Base-by-base conservation (phyloP, 371 early-diverging fungal genomes). In the Rhizomucor miehei region DNA sequence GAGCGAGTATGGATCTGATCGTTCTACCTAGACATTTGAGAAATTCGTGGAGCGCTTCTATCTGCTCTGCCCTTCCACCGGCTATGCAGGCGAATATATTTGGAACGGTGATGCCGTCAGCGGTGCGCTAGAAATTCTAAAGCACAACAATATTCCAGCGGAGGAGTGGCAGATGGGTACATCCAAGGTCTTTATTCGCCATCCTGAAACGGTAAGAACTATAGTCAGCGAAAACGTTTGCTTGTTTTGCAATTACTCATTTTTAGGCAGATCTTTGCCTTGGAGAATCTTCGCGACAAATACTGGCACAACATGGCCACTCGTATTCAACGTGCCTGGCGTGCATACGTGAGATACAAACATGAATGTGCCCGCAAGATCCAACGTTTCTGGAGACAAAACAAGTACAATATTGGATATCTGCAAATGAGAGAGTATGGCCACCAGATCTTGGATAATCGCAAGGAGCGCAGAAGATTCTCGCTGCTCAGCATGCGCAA, bases 271-370 rank as follows among this genome's bases (percentile, higher is more conserved):
- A 85, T 98, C 25, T 97, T 94, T 75, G 86, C 93, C 0, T 78
- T 97, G 0, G 98, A 98, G 71, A 89, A 86, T 57, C 69, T 89
- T 61, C 88, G 98, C 43, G 98, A 98, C 56, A 87, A 89, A 41
- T 96, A 97, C 78, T 98, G 93, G 90, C 94, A 98, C 65, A 88
- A 83, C 59, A 97, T 93, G 89, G 98, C 98, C 1, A 87, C 86
- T 21, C 87, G 93, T 60, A 97, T 98, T 60, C 98, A 98, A 68
- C 79, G 92, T 24, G 91, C 92, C 3, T 97, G 93, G 87, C 76
- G 96, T 46, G 71, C 81, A 39, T 92, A 90, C 77, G 83, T 88
- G 48, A 73, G 83, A 13, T 81, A 85, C 69, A 88, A 79, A 69
- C 67, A 85, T 53, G 86, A 84, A 55, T 88, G 86, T 53, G 92